Percentiles rank a stretch among this genome's conserved stretches.
Evolutionary conservation across 2,329 filamentous ascomycete genomes (phyloP).

Genomic region (Sclerotinia nivalis): DNA sequence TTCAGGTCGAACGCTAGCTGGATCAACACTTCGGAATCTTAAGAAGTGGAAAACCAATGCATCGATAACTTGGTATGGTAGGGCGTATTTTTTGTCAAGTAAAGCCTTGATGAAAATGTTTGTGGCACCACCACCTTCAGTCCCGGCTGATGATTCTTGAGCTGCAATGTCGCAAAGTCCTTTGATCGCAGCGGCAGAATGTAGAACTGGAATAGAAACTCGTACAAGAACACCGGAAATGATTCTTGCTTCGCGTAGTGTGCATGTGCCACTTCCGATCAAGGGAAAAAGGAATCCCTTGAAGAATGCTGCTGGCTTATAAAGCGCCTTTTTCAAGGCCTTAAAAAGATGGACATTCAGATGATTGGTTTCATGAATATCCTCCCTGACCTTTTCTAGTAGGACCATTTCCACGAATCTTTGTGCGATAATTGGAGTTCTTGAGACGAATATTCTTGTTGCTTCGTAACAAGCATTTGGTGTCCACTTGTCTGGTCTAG

Average conservation of each 20-base stretch:
- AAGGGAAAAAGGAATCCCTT: constrained; percentile 94
- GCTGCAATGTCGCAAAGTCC: constrained; percentile 92
- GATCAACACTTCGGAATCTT: constrained; percentile 74
- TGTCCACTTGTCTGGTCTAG: constrained; percentile 74
- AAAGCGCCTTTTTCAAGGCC: constrained; percentile 85
- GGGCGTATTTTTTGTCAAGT: constrained; percentile 93
- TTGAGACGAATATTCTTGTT: constrained; percentile 88
- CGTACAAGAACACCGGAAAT: constrained; percentile 82
- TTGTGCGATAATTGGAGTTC: constrained; percentile 76
- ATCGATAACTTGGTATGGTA: constrained; percentile 93
- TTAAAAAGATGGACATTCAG: constrained; percentile 96
- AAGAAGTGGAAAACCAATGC: constrained; percentile 95
- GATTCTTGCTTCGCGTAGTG: constrained; percentile 87
- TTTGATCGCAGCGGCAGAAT: constrained; percentile 89
- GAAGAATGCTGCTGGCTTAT: constrained; percentile 95
- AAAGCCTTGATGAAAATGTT: constrained; percentile 94
- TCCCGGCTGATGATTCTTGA: constrained; percentile 79
- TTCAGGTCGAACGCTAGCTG: constrained; percentile 53
- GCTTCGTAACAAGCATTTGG: constrained; percentile 84
- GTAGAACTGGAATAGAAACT: constrained; percentile 84
- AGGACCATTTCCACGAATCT: constrained; percentile 85
- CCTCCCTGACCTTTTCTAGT: constrained; percentile 85
- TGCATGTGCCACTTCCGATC: constrained; percentile 82
- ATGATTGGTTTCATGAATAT: constrained; percentile 93
- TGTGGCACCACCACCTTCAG: constrained; percentile 85